phyloP scores from a whole-genome alignment of 2,329 filamentous ascomycete genomes.

The Trichoderma sp. region DNA sequence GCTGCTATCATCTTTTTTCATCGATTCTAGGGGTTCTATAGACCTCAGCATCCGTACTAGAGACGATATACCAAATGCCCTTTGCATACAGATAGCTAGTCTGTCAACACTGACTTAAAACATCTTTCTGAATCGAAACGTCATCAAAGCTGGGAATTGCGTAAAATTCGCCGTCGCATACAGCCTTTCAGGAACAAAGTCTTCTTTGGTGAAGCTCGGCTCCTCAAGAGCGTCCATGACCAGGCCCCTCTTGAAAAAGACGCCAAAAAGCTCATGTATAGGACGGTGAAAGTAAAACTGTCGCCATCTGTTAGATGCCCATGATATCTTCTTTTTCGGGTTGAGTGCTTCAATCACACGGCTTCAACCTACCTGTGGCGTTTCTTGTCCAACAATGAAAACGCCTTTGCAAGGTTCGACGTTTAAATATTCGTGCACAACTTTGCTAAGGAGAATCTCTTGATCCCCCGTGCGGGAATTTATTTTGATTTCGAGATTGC shows the following conservation, averaged over 20 bases:
- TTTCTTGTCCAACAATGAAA: conserved; percentile 42
- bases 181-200: conserved; percentile 36
- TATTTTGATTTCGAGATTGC: conserved; percentile 45
- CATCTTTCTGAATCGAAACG: conserved; percentile 30
- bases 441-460: conserved; percentile 42
- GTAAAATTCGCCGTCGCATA: conserved; percentile 46
- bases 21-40: background rate
- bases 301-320: background rate
- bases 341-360: background rate
- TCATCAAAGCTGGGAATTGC: conserved; percentile 43
- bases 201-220: conserved; percentile 48
- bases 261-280: conserved; percentile 48
- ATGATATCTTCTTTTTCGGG: background rate
- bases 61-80: background rate
- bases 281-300: conserved; percentile 51
- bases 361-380: conserved; percentile 39
- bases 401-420: conserved; percentile 46
- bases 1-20: background rate
- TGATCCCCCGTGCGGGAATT: conserved; percentile 43
- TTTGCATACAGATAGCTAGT: background rate
- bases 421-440: conserved; percentile 48
- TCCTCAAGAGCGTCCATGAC: conserved; percentile 53
- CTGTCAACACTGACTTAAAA: background rate
- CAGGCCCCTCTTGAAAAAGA: conserved; percentile 48
- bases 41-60: background rate